phyloP scores from a whole-genome alignment of 148 eudicot genomes.

The Mesembryanthemum crystallinum region DNA sequence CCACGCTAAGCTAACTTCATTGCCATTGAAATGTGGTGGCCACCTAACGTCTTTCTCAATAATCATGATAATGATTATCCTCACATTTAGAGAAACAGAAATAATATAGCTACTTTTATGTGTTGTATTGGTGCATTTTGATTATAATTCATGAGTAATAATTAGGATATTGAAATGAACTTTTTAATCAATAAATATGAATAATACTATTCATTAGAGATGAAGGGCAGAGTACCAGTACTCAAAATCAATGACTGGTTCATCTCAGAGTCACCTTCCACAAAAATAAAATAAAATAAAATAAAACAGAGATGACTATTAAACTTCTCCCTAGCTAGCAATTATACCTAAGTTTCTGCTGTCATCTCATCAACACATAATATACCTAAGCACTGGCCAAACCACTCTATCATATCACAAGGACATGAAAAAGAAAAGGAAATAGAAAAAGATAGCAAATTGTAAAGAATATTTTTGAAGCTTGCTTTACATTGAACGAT shows the following conservation, averaged over 20 bases:
- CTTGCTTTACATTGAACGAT: slow-evolving; percentile 24
- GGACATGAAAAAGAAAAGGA: neutral
- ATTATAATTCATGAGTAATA: too few species aligned
- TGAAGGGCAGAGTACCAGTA: neutral
- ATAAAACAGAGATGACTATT: neutral
- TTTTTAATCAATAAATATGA: slow-evolving; percentile 10
- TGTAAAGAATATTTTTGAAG: slow-evolving; percentile 27
- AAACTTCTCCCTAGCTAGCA: slow-evolving; percentile 9
- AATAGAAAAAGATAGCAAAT: neutral
- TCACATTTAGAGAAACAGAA: too few species aligned
- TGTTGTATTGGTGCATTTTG: too few species aligned
- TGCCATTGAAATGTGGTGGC: too few species aligned
- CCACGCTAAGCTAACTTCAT: too few species aligned
- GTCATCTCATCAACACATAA: slow-evolving; percentile 14
- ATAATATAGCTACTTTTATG: too few species aligned
- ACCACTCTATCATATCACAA: slow-evolving; percentile 20
- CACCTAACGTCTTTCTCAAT: too few species aligned
- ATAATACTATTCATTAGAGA: slow-evolving; percentile 12
- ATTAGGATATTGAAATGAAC: neutral
- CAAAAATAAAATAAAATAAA: too few species aligned
- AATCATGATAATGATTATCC: too few species aligned
- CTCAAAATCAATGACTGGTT: too few species aligned
- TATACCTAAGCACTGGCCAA: slow-evolving; percentile 16
- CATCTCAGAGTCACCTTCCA: too few species aligned
- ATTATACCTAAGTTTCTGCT: slow-evolving; percentile 18